Evolutionary conservation across 139 green algal genomes (phyloP), one percentile per base, ranked within the genome.

Genomic region (Ettlia oleoabundans): DNA sequence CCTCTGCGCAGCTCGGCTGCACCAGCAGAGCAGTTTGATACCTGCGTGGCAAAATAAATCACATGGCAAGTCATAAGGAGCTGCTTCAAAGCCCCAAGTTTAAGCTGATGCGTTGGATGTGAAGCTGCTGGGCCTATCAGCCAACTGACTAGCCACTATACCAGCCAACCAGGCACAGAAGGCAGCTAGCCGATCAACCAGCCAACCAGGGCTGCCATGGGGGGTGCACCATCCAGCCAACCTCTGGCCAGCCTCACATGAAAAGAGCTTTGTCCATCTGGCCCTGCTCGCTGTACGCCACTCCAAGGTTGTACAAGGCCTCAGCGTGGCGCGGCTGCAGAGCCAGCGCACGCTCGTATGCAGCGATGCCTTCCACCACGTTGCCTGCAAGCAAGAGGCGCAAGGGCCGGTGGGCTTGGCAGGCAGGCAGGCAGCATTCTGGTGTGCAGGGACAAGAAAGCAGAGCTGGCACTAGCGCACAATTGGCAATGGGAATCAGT

Each of bases 271-370:
- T 94, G 86, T 94, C 88, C 21, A 89, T 81, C 58, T 92, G 78
- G 3, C 89, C 89, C 33, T 55, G 74, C 82, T 98, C 94, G 10
- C 78, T 91, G 51, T 88, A 92, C 13, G 92, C 93, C 15, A 98
- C 95, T 0, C 94, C 96, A 43, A 99, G 88, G 87, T 99, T 98
- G 93, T 99, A 99, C 55, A 98, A 83, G 3, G 96, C 95, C 10
- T 98, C 92, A 0, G 92, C 82, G 55, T 97, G 90, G 26, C 82
- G 73, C 2, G 93, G 90, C 62, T 89, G 78, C 37, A 92, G 80
- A 4, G 86, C 83, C 63, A 97, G 76, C 0, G 94, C 92, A 0
- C 86, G 84, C 85, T 97, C 92, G 67, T 95, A 96, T 53, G 92
- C 55, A 1, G 78, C 41, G 0, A 93, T 84, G 43, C 81, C 91